phyloP scores from a whole-genome alignment of 371 early-diverging fungal species.

The Lichtheimia corymbifera region DNA sequence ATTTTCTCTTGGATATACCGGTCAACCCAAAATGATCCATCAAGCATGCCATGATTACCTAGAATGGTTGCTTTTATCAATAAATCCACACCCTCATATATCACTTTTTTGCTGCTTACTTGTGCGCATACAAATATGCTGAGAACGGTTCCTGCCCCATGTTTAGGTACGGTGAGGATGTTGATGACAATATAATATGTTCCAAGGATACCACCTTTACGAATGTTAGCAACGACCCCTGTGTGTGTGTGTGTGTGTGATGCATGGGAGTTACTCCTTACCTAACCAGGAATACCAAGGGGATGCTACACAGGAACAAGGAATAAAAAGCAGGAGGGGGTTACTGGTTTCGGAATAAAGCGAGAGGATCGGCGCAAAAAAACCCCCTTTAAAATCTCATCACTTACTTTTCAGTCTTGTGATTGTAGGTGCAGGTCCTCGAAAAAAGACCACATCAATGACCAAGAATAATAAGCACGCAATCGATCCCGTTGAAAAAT shows the following conservation, averaged over 20 bases:
- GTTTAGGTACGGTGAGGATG: constrained; percentile 47
- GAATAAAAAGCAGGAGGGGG: not conserved
- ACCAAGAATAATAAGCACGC: constrained; percentile 29
- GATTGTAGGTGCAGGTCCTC: constrained; percentile 21
- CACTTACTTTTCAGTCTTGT: constrained; percentile 21
- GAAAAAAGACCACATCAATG: constrained; percentile 21
- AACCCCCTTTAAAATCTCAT: no score
- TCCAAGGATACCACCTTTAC: constrained; percentile 44
- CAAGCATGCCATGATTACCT: constrained; percentile 48
- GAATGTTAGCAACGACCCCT: no score
- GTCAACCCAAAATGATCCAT: constrained; percentile 51
- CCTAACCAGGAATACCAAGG: constrained; percentile 40
- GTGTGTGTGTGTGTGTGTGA: not conserved
- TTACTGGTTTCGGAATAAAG: no score
- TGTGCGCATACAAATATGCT: constrained; percentile 56
- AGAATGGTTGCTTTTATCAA: not conserved
- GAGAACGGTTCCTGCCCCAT: constrained; percentile 52
- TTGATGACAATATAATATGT: constrained; percentile 53
- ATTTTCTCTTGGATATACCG: constrained; percentile 28
- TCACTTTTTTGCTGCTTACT: constrained; percentile 12
- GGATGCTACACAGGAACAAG: constrained; percentile 19
- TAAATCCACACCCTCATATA: not conserved
- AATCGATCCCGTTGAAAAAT: constrained; percentile 16
- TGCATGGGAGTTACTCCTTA: not conserved
- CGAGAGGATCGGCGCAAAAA: no score